Conservation (phyloP, 441 rosid species). For the Francoa sonchifolia region DNA sequence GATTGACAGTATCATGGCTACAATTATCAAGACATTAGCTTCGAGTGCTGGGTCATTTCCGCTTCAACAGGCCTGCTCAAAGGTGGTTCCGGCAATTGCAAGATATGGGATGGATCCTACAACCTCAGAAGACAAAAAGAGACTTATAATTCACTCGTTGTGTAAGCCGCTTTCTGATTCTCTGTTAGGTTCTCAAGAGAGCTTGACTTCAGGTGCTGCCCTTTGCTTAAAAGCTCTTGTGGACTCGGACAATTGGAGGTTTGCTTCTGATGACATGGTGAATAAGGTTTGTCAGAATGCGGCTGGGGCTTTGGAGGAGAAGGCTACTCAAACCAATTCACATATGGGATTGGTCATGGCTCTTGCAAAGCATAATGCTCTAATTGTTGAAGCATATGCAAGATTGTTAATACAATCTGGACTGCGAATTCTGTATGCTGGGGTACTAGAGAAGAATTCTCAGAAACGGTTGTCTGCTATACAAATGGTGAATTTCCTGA, state of each 20-base stretch:
- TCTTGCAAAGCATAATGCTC: constrained; percentile 74
- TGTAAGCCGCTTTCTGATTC: constrained; percentile 80
- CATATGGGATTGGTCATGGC: constrained; percentile 86
- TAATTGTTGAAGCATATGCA: constrained; percentile 80
- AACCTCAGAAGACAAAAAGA: constrained; percentile 59
- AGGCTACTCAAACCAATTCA: constrained; percentile 57
- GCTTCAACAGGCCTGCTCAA: constrained; percentile 95
- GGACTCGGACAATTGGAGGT: constrained; percentile 87
- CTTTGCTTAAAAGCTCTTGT: constrained; percentile 92
- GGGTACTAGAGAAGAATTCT: constrained; percentile 57
- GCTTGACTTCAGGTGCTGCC: constrained; percentile 88
- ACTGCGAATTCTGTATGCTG: constrained; percentile 45
- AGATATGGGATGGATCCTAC: constrained; percentile 88
- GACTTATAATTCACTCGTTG: constrained; percentile 61
- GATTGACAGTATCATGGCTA: constrained; percentile 67
- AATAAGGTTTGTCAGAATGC: constrained; percentile 81
- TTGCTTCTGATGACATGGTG: constrained; percentile 69
- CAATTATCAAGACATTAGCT: constrained; percentile 65
- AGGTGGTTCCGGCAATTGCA: constrained; percentile 89
- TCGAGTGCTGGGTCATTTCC: constrained; percentile 81
- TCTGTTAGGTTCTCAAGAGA: constrained; percentile 61
- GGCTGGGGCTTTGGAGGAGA: constrained; percentile 82
- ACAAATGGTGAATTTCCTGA: constrained; percentile 90
- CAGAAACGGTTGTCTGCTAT: constrained; percentile 75
- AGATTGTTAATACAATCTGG: constrained; percentile 78